These are phyloP conservation scores for Arthromyces matolae DNA, from an alignment of 768 basidiomycete species.

Conservation along the genomic window DNA sequence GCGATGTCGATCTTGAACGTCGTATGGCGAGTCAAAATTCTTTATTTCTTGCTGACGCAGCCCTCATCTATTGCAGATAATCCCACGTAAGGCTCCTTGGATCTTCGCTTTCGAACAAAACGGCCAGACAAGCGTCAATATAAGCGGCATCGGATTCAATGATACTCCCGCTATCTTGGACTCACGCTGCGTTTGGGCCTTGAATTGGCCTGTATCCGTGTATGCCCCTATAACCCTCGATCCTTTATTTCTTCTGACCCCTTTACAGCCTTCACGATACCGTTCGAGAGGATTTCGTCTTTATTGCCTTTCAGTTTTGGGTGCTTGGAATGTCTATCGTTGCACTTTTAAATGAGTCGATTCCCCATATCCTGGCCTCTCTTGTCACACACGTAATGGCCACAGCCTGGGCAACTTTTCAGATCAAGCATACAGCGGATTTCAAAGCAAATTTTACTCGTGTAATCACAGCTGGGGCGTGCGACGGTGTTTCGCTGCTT, in stretches of 20 bases:
- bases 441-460: constrained; percentile 56
- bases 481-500: constrained; percentile 50
- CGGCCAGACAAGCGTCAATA: constrained; percentile 24
- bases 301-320: constrained; percentile 79
- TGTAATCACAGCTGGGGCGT: constrained; percentile 63
- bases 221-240: constrained; percentile 32
- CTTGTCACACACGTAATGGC: constrained; percentile 70
- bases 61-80: constrained; percentile 5
- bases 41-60: background rate
- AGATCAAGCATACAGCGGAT: constrained; percentile 54
- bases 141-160: constrained; percentile 31
- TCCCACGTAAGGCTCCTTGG: constrained; percentile 13
- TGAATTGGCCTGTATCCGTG: constrained; percentile 71
- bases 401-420: constrained; percentile 69
- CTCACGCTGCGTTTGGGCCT: constrained; percentile 49
- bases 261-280: constrained; percentile 58
- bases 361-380: constrained; percentile 75
- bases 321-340: constrained; percentile 74
- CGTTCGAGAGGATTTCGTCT: constrained; percentile 73
- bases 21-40: constrained; percentile 1
- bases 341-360: constrained; percentile 71
- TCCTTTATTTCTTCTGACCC: background rate
- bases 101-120: constrained; percentile 16
- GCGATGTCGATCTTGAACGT: constrained; percentile 14
- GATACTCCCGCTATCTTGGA: constrained; percentile 37